Evolutionary conservation across 1,139 yeast genomes (phyloP), one percentile per base, ranked within the genome.

Genomic region (Saccharomyces hybrid): DNA sequence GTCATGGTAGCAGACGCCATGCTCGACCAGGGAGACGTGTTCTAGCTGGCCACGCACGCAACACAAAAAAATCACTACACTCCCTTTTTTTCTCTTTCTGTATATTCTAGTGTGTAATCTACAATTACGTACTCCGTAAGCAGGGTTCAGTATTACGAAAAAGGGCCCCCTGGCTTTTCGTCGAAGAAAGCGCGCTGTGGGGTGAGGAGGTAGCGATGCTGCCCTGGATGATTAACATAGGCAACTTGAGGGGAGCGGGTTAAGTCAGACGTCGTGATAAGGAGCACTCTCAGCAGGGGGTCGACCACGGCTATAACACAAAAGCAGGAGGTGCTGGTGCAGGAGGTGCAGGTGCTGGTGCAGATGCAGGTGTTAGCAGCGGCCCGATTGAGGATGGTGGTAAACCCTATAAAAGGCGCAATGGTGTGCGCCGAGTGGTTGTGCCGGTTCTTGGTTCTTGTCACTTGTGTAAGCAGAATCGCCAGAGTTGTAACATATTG

Each of bases 1-100:
- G 84, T 90, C 73, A 91, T 91, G 83, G 98, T 93, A 68, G 97
- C 96, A 65, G 95, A 88, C 67, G 98, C 97, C 67, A 93, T 93
- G 98, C 86, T 86, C 73, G 95, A 82, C 80, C 96, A 88, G 75
- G 99, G 98, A 79, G 97, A 91, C 69, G 91, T 83, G 58, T 83
- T 59, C 42, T 65, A 65, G 58, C 14, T 16, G 16, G 16, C 16
- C 16, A 16, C 16, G 16, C 16, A 16, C 26, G 50, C 14, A 26
- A 46, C 14, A 4, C 38, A 32, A 32, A n/a, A 2, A 32, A 4
- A 32, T 16, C 16, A 16, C 16, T 16, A 32, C 38, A 32, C n/a
- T 6, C 21, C 28, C 42, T 19, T 47, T 38, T 38, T 26, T 28
- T 47, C 29, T 28, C n/a, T 42, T 28, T 34, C 31, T 34, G 32